These are phyloP conservation scores for Dactylellina sp. DNA, from an alignment of 2,329 filamentous ascomycete species.

Conservation along the genomic window DNA sequence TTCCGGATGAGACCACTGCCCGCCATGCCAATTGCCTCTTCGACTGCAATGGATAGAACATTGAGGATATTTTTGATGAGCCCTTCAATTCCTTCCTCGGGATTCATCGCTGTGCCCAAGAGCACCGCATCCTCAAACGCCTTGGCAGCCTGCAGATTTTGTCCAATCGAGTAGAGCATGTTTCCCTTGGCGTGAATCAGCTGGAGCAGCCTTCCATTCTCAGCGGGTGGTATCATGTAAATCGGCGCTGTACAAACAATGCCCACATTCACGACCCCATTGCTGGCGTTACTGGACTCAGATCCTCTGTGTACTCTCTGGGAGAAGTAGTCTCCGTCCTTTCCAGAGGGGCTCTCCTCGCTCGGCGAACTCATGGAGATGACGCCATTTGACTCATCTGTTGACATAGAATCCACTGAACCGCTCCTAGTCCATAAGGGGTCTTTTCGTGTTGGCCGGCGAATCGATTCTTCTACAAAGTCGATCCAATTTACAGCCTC, in stretches of 20 bases:
- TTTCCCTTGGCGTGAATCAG: conserved; percentile 98
- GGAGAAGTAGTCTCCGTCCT: conserved; percentile 44
- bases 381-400: conserved; percentile 51
- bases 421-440: conserved; percentile 42
- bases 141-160: conserved; percentile 81
- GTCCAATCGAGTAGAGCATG: conserved; percentile 90
- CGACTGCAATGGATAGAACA: conserved; percentile 71
- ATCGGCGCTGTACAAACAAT: conserved; percentile 37
- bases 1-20: conserved; percentile 61
- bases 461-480: conserved; percentile 80
- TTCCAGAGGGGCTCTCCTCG: conserved; percentile 28
- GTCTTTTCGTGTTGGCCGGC: conserved; percentile 66
- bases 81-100: conserved; percentile 76
- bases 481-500: conserved; percentile 90
- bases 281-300: conserved; percentile 27
- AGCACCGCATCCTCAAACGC: conserved; percentile 96
- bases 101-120: conserved; percentile 78
- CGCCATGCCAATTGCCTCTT: conserved; percentile 62
- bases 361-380: conserved; percentile 53
- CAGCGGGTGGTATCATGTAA: conserved; percentile 83
- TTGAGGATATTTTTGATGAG: conserved; percentile 82
- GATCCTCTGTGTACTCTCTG: conserved; percentile 14
- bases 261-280: conserved; percentile 27
- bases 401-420: conserved; percentile 56
- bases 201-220: conserved; percentile 93